These are phyloP conservation scores for Linaria vulgaris DNA, from an alignment of 257 asterid genomes.

Conservation along the genomic window DNA sequence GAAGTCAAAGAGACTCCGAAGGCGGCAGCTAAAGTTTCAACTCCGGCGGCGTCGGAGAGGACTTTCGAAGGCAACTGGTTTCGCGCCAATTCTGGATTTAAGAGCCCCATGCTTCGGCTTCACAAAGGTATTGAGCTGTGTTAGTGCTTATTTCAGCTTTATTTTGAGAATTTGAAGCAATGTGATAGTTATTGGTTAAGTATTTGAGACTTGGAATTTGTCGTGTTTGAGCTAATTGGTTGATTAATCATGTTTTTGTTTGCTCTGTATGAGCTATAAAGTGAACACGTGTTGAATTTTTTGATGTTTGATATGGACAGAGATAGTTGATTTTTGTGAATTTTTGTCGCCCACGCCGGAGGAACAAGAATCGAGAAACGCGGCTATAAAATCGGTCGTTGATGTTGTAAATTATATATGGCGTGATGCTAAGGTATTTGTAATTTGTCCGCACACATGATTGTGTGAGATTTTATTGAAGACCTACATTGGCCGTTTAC, in stretches of 20 bases:
- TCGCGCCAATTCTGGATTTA: conserved; percentile 64
- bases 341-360: conserved; percentile 87
- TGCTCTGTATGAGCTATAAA: not conserved
- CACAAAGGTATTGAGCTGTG: conserved; percentile 63
- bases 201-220: not conserved
- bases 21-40: conserved; percentile 25
- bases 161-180: not conserved
- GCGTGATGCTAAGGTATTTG: conserved; percentile 78
- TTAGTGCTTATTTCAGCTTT: not conserved
- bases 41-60: conserved; percentile 36
- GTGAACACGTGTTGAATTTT: not conserved
- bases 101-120: conserved; percentile 89
- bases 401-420: conserved; percentile 83
- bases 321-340: conserved; percentile 89
- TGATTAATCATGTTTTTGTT: conserved; percentile 10
- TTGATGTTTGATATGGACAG: conserved; percentile 40
- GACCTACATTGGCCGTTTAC: conserved; percentile 10
- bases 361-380: conserved; percentile 70
- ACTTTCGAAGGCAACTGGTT: conserved; percentile 89
- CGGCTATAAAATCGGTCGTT: conserved; percentile 74
- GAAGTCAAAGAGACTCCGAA: conserved; percentile 25
- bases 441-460: not conserved
- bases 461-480: not conserved
- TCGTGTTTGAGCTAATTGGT: conserved; percentile 7
- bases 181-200: not conserved